Evolutionary conservation across 225 moss, liverwort and hornwort species (phyloP).

Genomic region (Polytrichum commune): DNA sequence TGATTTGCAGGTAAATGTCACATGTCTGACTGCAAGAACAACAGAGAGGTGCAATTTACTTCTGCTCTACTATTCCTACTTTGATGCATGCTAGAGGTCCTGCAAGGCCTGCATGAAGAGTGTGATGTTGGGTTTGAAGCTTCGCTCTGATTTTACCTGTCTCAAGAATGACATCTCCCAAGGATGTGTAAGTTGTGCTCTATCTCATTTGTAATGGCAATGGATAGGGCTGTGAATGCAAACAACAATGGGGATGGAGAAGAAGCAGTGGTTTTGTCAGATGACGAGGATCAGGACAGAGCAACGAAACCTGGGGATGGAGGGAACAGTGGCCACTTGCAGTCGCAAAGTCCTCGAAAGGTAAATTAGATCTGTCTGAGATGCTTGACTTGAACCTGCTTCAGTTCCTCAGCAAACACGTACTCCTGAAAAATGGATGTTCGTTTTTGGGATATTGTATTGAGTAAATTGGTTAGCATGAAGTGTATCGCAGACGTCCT

Average conservation of each 20-base stretch:
- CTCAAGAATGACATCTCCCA: too few relatives aligned
- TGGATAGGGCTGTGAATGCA: conserved; percentile 4
- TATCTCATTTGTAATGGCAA: not conserved
- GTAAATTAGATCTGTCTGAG: not conserved
- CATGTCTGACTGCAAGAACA: conserved; percentile 49
- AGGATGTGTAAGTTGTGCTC: too few relatives aligned
- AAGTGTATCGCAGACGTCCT: too few relatives aligned
- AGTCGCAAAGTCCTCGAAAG: conserved; percentile 12
- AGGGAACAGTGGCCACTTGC: conserved; percentile 18
- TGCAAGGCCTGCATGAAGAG: not conserved
- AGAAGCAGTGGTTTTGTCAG: conserved; percentile 26
- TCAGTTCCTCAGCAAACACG: too few relatives aligned
- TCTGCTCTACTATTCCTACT: conserved; percentile 4
- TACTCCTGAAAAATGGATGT: too few relatives aligned
- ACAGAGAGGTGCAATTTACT: conserved; percentile 28
- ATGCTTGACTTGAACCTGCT: too few relatives aligned
- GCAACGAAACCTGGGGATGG: conserved; percentile 39
- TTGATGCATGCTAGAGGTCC: not conserved
- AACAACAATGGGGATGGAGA: conserved; percentile 29
- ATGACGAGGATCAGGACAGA: conserved; percentile 44
- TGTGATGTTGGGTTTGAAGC: not conserved
- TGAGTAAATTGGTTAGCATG: too few relatives aligned
- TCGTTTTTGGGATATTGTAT: too few relatives aligned
- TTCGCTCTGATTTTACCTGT: too few relatives aligned
- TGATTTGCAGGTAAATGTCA: conserved; percentile 41